These are phyloP conservation scores for Clarireedia sp. DNA, from an alignment of 2,329 filamentous ascomycete genomes.

Conservation along the genomic window DNA sequence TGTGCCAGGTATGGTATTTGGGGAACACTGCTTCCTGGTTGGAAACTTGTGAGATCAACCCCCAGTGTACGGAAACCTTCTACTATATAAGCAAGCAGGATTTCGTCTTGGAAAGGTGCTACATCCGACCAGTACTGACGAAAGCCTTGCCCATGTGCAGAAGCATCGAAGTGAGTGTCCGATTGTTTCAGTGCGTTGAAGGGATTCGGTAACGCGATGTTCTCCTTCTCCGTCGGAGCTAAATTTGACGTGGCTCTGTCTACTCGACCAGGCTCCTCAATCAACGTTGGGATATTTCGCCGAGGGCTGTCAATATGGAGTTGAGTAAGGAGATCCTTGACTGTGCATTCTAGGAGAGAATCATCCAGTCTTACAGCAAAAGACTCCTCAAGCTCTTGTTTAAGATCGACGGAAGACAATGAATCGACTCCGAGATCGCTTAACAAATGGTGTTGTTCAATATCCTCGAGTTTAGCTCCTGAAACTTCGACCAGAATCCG, in stretches of 20 bases:
- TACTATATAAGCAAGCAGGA: background rate
- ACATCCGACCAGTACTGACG: background rate
- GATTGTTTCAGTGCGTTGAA: background rate
- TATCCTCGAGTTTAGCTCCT: background rate
- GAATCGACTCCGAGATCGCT: slow-evolving; percentile 2
- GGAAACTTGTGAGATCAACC: background rate
- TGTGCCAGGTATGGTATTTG: no score
- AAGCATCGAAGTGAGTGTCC: background rate
- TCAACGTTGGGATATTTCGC: background rate
- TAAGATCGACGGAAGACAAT: background rate
- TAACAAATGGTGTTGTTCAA: background rate
- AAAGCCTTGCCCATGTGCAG: background rate
- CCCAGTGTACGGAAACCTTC: background rate
- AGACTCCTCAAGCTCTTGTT: background rate
- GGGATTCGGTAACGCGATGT: no score
- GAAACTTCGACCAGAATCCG: background rate
- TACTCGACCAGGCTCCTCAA: background rate
- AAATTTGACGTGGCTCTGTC: no score
- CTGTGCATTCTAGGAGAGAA: background rate
- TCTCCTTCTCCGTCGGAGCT: no score
- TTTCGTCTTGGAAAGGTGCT: background rate
- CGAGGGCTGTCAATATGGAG: no score
- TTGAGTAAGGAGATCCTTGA: background rate
- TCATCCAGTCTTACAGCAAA: background rate
- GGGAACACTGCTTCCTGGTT: no score